Percentiles rank a stretch among this genome's conserved stretches.
phyloP scores from a whole-genome alignment of 2,329 filamentous ascomycete species.

The Leptographium wingfieldii region DNA sequence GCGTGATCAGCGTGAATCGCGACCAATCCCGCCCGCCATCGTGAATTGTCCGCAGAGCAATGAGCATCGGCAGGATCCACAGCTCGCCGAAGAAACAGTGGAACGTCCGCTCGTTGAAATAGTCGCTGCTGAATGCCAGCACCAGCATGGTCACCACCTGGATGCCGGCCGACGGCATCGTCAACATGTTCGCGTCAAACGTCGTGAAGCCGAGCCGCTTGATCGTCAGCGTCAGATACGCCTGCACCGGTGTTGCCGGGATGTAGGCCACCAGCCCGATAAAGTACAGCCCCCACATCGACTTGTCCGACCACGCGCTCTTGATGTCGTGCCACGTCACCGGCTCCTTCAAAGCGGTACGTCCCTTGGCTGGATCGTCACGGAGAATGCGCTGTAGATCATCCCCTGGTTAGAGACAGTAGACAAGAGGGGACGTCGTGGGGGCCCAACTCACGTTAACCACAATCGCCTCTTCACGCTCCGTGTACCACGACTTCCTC shows the following conservation, averaged over 20 bases:
- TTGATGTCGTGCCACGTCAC: constrained; percentile 30
- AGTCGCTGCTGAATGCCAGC: constrained; percentile 35
- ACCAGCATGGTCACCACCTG: constrained; percentile 39
- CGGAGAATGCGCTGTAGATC: constrained; percentile 29
- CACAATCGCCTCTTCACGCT: constrained; percentile 57
- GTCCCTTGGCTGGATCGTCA: constrained; percentile 40
- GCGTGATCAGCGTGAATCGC: constrained; percentile 35
- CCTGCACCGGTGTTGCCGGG: constrained; percentile 31
- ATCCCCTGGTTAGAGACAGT: not conserved
- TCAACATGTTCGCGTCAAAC: constrained; percentile 49
- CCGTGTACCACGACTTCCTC: constrained; percentile 52
- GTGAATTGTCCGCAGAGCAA: constrained; percentile 37
- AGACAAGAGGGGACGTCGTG: not conserved
- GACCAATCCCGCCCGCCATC: constrained; percentile 35
- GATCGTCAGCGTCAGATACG: constrained; percentile 43
- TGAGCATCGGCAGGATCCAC: constrained; percentile 31
- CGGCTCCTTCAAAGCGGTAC: constrained; percentile 31
- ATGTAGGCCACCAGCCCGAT: constrained; percentile 37
- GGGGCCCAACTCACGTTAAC: constrained; percentile 31
- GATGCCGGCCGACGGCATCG: constrained; percentile 43
- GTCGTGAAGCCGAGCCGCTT: constrained; percentile 44
- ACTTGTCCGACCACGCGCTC: constrained; percentile 14
- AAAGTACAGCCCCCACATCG: constrained; percentile 37
- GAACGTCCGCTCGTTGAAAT: constrained; percentile 28
- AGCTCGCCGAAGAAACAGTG: constrained; percentile 27